These are phyloP conservation scores for Tetrahymena malaccensis DNA, from an alignment of 73 alveolate genomes.

Conservation along the genomic window DNA sequence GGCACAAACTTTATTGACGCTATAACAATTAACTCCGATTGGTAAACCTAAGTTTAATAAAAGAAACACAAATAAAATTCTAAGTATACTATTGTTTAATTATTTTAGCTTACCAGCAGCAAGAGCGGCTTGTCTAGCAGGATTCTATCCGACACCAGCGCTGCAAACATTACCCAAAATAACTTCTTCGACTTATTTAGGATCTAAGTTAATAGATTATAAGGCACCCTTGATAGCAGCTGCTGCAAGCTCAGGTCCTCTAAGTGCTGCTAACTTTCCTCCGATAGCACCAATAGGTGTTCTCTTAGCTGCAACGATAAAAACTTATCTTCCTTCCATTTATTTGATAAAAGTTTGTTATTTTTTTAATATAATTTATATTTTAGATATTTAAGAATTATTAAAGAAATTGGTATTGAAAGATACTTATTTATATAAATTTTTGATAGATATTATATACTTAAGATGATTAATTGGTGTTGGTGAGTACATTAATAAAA, in stretches of 20 bases:
- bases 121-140: constrained; percentile 74
- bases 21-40: constrained; percentile 35
- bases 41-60: constrained; percentile 27
- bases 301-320: constrained; percentile 68
- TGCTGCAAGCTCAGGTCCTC: constrained; percentile 62
- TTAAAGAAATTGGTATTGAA: neutral
- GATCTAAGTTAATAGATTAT: constrained; percentile 28
- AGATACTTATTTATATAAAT: neutral
- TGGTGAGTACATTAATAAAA: neutral
- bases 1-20: constrained; percentile 70
- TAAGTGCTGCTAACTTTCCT: constrained; percentile 55
- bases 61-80: no score
- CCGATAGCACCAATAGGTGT: constrained; percentile 67
- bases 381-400: neutral
- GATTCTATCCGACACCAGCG: constrained; percentile 69
- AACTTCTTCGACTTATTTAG: constrained; percentile 68
- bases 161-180: constrained; percentile 63
- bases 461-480: neutral
- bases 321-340: constrained; percentile 8
- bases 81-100: no score
- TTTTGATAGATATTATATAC: no score
- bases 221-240: constrained; percentile 69
- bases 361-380: neutral
- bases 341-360: neutral
- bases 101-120: constrained; percentile 47